Evolutionary conservation across 2,329 filamentous ascomycete genomes (phyloP).

Genomic region (Fusarium nisikadoi): DNA sequence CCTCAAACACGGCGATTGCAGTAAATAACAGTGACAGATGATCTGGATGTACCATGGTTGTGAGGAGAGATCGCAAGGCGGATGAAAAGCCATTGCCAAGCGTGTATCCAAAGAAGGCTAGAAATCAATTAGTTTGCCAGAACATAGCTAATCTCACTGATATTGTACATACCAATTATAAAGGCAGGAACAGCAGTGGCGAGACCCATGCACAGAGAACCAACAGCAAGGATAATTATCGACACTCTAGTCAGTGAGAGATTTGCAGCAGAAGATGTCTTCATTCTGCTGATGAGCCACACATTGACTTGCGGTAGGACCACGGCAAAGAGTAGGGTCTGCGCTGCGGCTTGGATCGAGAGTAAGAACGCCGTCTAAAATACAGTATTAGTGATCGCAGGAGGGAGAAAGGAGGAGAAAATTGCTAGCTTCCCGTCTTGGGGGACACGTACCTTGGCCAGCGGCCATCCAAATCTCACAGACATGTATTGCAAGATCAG

Average conservation of each 20-base stretch:
- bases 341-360: background rate
- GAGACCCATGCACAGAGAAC: background rate
- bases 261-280: background rate
- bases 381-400: background rate
- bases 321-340: background rate
- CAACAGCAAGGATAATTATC: background rate
- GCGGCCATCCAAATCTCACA: background rate
- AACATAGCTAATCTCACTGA: background rate
- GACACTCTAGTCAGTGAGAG: background rate
- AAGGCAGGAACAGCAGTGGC: background rate
- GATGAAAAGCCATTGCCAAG: background rate
- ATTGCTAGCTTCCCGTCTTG: background rate
- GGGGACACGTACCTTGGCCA: background rate
- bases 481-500: slow-evolving; percentile 3
- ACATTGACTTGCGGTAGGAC: background rate
- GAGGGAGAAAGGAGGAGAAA: background rate
- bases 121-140: background rate
- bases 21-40: slow-evolving; percentile 1
- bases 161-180: background rate
- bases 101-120: background rate
- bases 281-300: background rate
- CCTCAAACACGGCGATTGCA: background rate
- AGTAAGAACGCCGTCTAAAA: background rate
- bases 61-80: background rate
- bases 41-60: background rate